phyloP scores from a whole-genome alignment of 768 basidiomycete species.

The Suillus clintonianus region DNA sequence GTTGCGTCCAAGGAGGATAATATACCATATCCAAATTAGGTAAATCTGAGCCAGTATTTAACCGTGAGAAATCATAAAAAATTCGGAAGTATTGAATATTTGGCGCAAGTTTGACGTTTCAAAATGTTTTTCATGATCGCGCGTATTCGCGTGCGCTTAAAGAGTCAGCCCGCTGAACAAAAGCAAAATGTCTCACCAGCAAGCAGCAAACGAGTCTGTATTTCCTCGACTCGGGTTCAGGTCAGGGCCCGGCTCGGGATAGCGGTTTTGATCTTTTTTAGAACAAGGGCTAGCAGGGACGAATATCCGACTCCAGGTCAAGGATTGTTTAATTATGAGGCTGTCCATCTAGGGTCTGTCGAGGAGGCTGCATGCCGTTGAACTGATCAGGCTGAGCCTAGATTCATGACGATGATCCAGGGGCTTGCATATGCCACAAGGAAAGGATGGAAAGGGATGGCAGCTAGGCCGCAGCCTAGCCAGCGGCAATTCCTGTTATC shows the following conservation, averaged over 20 bases:
- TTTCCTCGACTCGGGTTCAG: no score
- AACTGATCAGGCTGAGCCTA: neutral
- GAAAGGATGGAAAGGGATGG: no score
- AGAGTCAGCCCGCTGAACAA: neutral
- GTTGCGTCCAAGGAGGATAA: constrained; percentile 1
- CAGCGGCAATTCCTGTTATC: neutral
- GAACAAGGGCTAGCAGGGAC: neutral
- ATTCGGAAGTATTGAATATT: constrained; percentile 2
- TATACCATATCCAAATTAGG: neutral
- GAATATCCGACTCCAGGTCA: neutral
- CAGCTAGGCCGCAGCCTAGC: no score
- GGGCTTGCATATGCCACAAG: neutral
- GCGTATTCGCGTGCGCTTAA: neutral
- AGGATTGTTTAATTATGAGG: neutral
- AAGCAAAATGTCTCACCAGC: neutral
- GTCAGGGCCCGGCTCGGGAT: no score
- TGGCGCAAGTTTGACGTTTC: no score
- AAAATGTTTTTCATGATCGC: neutral
- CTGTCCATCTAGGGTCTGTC: neutral
- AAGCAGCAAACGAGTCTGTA: neutral
- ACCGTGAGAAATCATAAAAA: neutral
- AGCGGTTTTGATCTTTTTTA: neutral
- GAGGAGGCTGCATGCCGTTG: neutral
- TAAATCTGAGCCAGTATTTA: neutral
- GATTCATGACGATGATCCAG: neutral